A percentile compares a stretch with the other conserved stretches of the same genome.
Evolutionary conservation across 2,329 filamentous ascomycete species (phyloP).

Genomic region (Aspergillus sp.): DNA sequence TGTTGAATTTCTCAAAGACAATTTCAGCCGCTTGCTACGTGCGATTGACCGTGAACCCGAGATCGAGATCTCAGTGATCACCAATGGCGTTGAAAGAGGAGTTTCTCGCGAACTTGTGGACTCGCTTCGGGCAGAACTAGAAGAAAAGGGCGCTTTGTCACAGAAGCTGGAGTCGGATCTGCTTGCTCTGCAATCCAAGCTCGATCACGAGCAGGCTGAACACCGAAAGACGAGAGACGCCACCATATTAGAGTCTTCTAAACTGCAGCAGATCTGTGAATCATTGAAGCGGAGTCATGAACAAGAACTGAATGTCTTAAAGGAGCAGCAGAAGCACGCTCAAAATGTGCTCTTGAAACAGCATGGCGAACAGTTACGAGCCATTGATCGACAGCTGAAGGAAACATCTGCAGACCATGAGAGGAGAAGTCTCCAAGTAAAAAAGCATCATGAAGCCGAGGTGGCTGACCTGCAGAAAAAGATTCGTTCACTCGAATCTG

Average conservation of each 20-base stretch:
- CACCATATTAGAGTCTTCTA: slow-evolving; percentile 55
- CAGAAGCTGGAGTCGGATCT: slow-evolving; percentile 60
- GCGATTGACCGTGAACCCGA: slow-evolving; percentile 90
- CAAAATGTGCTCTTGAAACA: slow-evolving; percentile 47
- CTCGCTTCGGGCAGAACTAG: slow-evolving; percentile 73
- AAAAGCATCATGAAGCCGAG: slow-evolving; percentile 59
- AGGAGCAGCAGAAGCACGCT: slow-evolving; percentile 50
- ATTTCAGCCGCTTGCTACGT: slow-evolving; percentile 80
- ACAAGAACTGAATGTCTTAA: slow-evolving; percentile 60
- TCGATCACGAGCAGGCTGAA: slow-evolving; percentile 72
- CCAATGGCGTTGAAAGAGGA: slow-evolving; percentile 80
- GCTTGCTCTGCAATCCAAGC: slow-evolving; percentile 56
- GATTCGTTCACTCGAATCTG: slow-evolving; percentile 60
- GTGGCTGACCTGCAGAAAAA: slow-evolving; percentile 64
- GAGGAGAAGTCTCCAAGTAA: slow-evolving; percentile 38
- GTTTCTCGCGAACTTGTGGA: slow-evolving; percentile 94
- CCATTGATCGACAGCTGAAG: slow-evolving; percentile 52
- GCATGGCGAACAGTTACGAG: slow-evolving; percentile 50
- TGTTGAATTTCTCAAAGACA: slow-evolving; percentile 93
- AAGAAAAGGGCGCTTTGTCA: slow-evolving; percentile 67
- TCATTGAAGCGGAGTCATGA: slow-evolving; percentile 70
- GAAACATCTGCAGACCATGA: slow-evolving; percentile 45
- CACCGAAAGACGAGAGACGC: slow-evolving; percentile 67
- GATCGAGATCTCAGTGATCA: slow-evolving; percentile 77
- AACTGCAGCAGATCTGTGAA: slow-evolving; percentile 69